Evolutionary conservation across 2,329 filamentous ascomycete species (phyloP).

Genomic region (Ceratocystis eucalypticola): DNA sequence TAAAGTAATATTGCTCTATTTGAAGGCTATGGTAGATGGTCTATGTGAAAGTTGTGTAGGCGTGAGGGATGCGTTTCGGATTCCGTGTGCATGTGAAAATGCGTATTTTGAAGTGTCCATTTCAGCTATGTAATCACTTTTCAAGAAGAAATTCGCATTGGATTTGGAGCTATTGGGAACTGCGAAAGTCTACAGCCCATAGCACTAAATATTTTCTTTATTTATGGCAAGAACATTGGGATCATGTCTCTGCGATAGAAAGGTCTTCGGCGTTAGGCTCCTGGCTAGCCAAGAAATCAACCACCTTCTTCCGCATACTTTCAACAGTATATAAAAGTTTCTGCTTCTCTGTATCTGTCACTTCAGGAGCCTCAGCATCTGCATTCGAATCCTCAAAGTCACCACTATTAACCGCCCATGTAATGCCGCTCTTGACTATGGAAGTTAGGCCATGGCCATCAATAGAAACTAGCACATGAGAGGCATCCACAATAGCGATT

Average conservation of each 20-base stretch:
- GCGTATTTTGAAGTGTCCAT: no score
- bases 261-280: constrained; percentile 18
- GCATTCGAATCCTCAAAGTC: constrained; percentile 22
- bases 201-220: no score
- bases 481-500: constrained; percentile 28
- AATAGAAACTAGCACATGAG: constrained; percentile 28
- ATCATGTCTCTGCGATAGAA: background rate
- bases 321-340: constrained; percentile 35
- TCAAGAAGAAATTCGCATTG: no score
- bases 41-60: no score
- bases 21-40: no score
- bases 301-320: constrained; percentile 34
- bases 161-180: no score
- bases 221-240: background rate
- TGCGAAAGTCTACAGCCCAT: no score
- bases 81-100: no score
- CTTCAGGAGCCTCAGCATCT: constrained; percentile 24
- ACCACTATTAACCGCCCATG: constrained; percentile 1
- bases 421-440: constrained; percentile 8
- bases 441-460: constrained; percentile 20
- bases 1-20: no score
- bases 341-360: constrained; percentile 29
- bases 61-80: no score
- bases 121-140: no score
- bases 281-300: constrained; percentile 20